Evolutionary conservation across 1,284 basidiomycete species (phyloP).

Genomic region (Rhodotorula sp.): DNA sequence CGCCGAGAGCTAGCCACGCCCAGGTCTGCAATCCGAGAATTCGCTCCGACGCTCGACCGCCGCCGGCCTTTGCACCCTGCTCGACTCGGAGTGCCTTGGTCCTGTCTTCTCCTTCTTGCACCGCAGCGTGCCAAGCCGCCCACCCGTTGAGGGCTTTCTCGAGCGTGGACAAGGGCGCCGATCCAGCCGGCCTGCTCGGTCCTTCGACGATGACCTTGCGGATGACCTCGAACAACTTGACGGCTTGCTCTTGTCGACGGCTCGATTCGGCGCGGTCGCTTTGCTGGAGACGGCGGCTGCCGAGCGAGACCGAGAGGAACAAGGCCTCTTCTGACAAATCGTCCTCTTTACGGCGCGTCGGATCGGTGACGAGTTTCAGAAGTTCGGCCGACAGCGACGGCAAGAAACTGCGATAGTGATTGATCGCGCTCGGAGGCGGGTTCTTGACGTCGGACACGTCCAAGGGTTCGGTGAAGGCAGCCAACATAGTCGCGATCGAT

Average conservation of each 20-base stretch:
- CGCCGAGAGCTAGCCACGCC: slow-evolving; percentile 19
- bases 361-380: background rate
- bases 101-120: slow-evolving; percentile 17
- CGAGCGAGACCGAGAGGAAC: slow-evolving; percentile 15
- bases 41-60: background rate
- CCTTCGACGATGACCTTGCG: slow-evolving; percentile 8
- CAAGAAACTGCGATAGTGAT: background rate
- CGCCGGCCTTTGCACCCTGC: background rate
- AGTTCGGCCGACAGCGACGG: slow-evolving; percentile 16
- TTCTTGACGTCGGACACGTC: no score
- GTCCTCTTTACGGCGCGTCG: background rate
- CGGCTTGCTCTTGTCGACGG: slow-evolving; percentile 10
- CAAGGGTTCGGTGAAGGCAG: background rate
- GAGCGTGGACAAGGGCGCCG: background rate
- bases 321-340: slow-evolving; percentile 21
- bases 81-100: background rate
- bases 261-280: background rate
- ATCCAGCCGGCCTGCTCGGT: no score
- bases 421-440: background rate
- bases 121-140: slow-evolving; percentile 15
- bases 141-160: background rate
- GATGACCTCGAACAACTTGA: slow-evolving; percentile 15
- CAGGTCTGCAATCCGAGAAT: slow-evolving; percentile 1
- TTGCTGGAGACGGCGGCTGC: slow-evolving; percentile 1
- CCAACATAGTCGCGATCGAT: background rate